A percentile compares a stretch with the other conserved stretches of the same genome.
Conservation (phyloP, 2,329 filamentous ascomycete species). For the Colletotrichum somersetense region DNA sequence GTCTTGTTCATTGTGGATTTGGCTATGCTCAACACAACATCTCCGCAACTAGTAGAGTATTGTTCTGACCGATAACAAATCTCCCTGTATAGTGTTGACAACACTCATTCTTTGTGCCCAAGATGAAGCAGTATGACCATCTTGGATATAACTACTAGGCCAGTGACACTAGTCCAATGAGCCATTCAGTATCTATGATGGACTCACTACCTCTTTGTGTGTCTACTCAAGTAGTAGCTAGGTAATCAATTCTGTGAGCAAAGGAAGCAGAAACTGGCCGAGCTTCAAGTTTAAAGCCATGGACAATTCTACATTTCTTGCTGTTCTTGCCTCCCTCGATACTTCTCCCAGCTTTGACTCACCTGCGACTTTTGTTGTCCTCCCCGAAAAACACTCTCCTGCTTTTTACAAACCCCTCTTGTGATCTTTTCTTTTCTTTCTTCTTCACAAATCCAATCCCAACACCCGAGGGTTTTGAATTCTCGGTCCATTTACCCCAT, state of each 20-base stretch:
- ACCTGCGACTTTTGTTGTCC: neutral
- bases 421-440: neutral
- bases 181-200: neutral
- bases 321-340: neutral
- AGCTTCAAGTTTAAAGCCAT: neutral
- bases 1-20: neutral
- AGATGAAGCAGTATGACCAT: neutral
- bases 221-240: neutral
- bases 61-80: rapidly evolving
- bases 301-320: neutral
- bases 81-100: neutral
- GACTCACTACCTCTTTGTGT: neutral
- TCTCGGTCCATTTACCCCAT: neutral
- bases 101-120: neutral
- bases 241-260: neutral
- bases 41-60: neutral
- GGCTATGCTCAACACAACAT: neutral
- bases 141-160: neutral
- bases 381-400: neutral
- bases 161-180: neutral
- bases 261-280: neutral
- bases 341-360: neutral
- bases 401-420: neutral
- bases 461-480: neutral
- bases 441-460: neutral